Evolutionary conservation across 164 flowering plant genomes (phyloP).

Genomic region (Annona squamosa): DNA sequence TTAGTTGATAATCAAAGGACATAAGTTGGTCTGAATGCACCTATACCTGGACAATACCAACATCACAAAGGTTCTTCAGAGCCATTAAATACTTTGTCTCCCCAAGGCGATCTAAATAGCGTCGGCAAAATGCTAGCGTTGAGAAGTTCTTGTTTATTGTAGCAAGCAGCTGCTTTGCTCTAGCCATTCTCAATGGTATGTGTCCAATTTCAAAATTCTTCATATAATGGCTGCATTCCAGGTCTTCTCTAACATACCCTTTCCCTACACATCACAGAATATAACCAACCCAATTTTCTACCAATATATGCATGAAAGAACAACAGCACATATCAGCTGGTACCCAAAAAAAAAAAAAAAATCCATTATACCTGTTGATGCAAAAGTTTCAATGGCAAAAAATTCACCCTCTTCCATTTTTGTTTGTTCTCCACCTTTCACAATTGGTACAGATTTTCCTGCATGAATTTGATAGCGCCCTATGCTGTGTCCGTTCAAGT

Average conservation of each 20-base stretch:
- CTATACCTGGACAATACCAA: slow-evolving; percentile 88
- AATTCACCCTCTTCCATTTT: slow-evolving; percentile 99
- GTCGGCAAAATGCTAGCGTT: slow-evolving; percentile 93
- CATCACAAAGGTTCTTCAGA: slow-evolving; percentile 80
- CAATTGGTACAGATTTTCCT: slow-evolving; percentile 97
- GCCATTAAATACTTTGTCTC: slow-evolving; percentile 96
- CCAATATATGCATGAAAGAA: background rate
- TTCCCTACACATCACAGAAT: slow-evolving; percentile 51
- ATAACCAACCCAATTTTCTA: background rate
- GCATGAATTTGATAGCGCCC: slow-evolving; percentile 95
- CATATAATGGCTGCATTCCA: slow-evolving; percentile 99
- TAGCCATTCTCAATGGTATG: slow-evolving; percentile 75
- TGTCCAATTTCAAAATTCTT: slow-evolving; percentile 89
- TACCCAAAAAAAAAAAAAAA: background rate
- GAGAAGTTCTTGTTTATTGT: slow-evolving; percentile 93
- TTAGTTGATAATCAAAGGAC: background rate
- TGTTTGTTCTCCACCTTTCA: slow-evolving; percentile 97
- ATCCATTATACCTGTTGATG: slow-evolving; percentile 63
- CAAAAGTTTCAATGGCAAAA: slow-evolving; percentile 96
- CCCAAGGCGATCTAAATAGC: slow-evolving; percentile 89
- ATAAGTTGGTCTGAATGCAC: background rate
- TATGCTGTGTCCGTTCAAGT: slow-evolving; percentile 97
- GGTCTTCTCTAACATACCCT: slow-evolving; percentile 91
- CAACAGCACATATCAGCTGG: background rate
- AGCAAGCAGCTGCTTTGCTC: slow-evolving; percentile 89